A percentile compares a stretch with the other conserved stretches of the same genome.
These are phyloP conservation scores for Hypocreales sp. DNA, from an alignment of 2,329 filamentous ascomycete species.

Conservation along the genomic window DNA sequence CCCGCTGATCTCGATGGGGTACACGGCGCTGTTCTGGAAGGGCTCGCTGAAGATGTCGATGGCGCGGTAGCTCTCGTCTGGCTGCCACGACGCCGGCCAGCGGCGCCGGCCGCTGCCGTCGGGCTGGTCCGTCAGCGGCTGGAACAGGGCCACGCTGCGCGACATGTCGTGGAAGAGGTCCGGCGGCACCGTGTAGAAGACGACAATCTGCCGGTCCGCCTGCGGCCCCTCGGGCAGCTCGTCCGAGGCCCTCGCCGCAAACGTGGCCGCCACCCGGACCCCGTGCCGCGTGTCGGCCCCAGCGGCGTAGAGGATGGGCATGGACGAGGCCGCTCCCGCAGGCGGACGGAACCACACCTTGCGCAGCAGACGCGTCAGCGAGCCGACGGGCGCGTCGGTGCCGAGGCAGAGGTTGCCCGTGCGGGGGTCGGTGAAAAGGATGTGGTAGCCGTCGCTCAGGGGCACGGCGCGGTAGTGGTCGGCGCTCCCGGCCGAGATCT, in stretches of 20 bases:
- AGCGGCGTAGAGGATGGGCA: slow-evolving; percentile 37
- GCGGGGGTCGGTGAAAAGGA: slow-evolving; percentile 47
- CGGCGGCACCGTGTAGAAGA: slow-evolving; percentile 45
- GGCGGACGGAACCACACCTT: slow-evolving; percentile 37
- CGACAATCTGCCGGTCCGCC: slow-evolving; percentile 22
- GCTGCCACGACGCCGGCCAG: slow-evolving; percentile 7
- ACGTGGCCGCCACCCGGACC: slow-evolving; percentile 41
- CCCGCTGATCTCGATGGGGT: slow-evolving; percentile 15
- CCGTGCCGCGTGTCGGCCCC: slow-evolving; percentile 42
- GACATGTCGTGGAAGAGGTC: slow-evolving; percentile 31
- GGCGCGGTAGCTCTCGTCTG: slow-evolving; percentile 7
- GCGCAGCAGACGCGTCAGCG: slow-evolving; percentile 32
- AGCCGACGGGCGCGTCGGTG: slow-evolving; percentile 41
- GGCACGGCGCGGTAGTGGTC: slow-evolving; percentile 51
- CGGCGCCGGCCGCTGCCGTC: slow-evolving; percentile 3
- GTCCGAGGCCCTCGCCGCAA: slow-evolving; percentile 18
- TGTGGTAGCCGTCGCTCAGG: slow-evolving; percentile 47
- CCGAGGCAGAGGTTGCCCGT: slow-evolving; percentile 43
- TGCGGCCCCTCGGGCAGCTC: slow-evolving; percentile 1
- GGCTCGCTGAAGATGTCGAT: slow-evolving; percentile 7
- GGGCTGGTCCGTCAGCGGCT: slow-evolving; percentile 1
- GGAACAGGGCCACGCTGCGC: slow-evolving; percentile 4
- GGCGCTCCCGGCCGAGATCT: slow-evolving; percentile 25
- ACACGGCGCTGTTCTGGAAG: slow-evolving; percentile 6
- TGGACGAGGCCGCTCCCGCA: slow-evolving; percentile 11